A percentile compares a stretch with the other conserved stretches of the same genome.
phyloP scores from a whole-genome alignment of 257 asterid genomes.

The Petrea volubilis region DNA sequence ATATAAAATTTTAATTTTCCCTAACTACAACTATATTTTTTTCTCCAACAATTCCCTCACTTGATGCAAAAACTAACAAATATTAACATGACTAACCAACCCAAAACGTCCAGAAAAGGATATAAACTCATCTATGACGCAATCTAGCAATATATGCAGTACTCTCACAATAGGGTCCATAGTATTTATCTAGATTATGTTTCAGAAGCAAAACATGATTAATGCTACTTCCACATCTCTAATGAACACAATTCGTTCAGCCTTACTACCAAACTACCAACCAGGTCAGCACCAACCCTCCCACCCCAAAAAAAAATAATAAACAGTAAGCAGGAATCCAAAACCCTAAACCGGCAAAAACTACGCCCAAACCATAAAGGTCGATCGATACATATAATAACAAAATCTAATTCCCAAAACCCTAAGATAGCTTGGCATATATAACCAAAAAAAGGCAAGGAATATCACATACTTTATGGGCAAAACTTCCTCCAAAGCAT shows the following conservation, averaged over 20 bases:
- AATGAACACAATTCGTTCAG: not conserved
- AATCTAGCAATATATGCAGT: not conserved
- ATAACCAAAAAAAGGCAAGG: not conserved
- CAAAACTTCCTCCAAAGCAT: slow-evolving; percentile 45
- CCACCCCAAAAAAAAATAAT: not conserved
- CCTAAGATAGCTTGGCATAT: not conserved
- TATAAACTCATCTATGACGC: not conserved
- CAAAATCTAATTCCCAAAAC: not conserved
- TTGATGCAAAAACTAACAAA: not conserved
- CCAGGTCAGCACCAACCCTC: not conserved
- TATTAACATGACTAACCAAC: not conserved
- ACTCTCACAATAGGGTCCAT: not conserved
- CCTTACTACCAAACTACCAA: not conserved
- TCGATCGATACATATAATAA: not conserved
- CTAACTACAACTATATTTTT: not conserved
- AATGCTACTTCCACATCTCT: not conserved
- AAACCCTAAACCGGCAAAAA: not conserved
- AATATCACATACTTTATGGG: slow-evolving; percentile 36
- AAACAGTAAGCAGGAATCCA: not conserved
- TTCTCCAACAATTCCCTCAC: not conserved
- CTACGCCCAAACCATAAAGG: not conserved
- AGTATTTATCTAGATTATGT: not conserved
- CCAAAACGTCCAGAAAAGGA: not conserved
- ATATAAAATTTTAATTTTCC: not conserved
- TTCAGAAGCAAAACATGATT: not conserved